Percentiles rank a stretch among this genome's conserved stretches.
These are phyloP conservation scores for Colletotrichum sublineola DNA, from an alignment of 2,329 filamentous ascomycete species.

Conservation along the genomic window DNA sequence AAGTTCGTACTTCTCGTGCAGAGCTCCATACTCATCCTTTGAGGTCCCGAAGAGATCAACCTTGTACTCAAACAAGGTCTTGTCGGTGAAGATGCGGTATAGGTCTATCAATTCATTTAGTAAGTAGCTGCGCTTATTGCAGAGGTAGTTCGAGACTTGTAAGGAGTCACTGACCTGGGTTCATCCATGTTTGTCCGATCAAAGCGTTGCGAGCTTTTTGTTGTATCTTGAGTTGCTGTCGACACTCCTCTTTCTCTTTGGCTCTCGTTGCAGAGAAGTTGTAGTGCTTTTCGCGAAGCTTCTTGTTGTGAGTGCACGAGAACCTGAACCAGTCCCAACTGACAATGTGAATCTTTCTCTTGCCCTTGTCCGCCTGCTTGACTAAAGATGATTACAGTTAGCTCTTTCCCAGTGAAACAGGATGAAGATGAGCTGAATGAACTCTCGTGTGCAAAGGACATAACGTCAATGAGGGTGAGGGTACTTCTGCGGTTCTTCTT, in stretches of 20 bases:
- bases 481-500: conserved; percentile 34
- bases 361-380: conserved; percentile 52
- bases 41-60: conserved; percentile 60
- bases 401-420: background rate
- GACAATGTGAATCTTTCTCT: conserved; percentile 57
- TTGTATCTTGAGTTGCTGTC: conserved; percentile 52
- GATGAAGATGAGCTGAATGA: background rate
- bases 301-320: conserved; percentile 51
- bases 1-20: conserved; percentile 59
- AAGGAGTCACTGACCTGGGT: conserved; percentile 60
- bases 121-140: background rate
- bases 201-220: conserved; percentile 52
- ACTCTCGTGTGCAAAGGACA: background rate
- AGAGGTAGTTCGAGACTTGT: background rate
- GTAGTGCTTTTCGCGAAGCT: conserved; percentile 55
- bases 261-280: conserved; percentile 50
- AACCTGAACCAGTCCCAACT: conserved; percentile 67
- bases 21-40: conserved; percentile 30
- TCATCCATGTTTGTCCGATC: conserved; percentile 58
- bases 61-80: conserved; percentile 73
- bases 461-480: too few relatives aligned
- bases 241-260: conserved; percentile 50
- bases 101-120: conserved; percentile 57
- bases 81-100: conserved; percentile 76
- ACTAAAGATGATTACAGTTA: conserved; percentile 48